phyloP scores from a whole-genome alignment of 108 stramenopile species.

The Ochromonas danica region DNA sequence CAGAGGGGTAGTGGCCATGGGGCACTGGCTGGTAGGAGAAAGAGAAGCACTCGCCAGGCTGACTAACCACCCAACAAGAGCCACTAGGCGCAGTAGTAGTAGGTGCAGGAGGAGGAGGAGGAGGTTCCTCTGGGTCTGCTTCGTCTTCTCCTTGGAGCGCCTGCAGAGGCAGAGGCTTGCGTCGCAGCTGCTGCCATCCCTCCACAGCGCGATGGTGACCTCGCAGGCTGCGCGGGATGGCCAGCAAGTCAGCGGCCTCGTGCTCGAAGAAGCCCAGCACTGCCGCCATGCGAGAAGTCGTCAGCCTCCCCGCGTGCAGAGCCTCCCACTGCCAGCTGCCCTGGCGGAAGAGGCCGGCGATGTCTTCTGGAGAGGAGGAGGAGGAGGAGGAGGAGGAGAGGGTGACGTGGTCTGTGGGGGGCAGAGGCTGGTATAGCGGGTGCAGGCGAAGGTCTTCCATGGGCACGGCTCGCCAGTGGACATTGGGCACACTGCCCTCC shows the following conservation, averaged over 20 bases:
- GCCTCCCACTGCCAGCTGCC: neutral
- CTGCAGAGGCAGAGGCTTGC: neutral
- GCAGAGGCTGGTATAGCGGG: neutral
- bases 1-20: no score
- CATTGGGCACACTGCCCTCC: neutral
- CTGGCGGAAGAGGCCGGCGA: neutral
- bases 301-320: neutral
- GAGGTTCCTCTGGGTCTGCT: no score
- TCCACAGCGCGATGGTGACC: neutral
- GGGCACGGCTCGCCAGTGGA: neutral
- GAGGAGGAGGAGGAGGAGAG: neutral
- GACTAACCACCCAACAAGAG: no score
- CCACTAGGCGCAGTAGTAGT: no score
- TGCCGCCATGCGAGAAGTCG: conserved; percentile 1
- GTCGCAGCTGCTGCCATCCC: neutral
- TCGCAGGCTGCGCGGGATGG: neutral
- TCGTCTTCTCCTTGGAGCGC: neutral
- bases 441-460: neutral
- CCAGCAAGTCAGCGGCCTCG: neutral
- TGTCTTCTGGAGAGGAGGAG: neutral
- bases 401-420: neutral
- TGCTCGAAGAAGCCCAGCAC: neutral
- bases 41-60: neutral
- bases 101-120: no score
- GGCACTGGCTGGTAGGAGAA: neutral